Percentiles rank a stretch among this genome's conserved stretches.
Evolutionary conservation across 108 stramenopile genomes (phyloP).

Genomic region (Conticribra guillardii): DNA sequence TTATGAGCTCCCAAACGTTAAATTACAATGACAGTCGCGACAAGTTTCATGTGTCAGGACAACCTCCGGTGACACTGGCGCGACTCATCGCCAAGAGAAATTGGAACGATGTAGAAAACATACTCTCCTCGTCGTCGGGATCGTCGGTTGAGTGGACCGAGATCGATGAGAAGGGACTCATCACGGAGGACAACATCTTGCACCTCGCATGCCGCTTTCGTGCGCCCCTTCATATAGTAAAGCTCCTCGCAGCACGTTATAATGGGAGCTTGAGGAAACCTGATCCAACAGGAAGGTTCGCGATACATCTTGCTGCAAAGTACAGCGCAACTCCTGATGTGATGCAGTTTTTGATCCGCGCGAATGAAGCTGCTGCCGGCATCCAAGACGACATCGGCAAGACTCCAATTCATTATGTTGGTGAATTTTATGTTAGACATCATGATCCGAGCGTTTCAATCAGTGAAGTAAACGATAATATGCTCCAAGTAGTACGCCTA

Average conservation of each 20-base stretch:
- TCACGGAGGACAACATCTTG: constrained; percentile 29
- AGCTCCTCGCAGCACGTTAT: constrained; percentile 24
- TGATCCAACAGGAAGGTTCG: constrained; percentile 36
- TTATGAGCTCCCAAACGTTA: not conserved
- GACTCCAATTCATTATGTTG: constrained; percentile 54
- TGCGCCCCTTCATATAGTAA: constrained; percentile 27
- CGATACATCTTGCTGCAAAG: constrained; percentile 47
- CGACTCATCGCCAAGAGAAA: constrained; percentile 21
- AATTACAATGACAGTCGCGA: not conserved
- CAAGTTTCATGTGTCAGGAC: not conserved
- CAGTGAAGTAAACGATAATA: constrained; percentile 16
- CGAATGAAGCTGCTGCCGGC: constrained; percentile 40
- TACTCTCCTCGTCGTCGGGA: constrained; percentile 6
- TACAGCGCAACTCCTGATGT: constrained; percentile 45
- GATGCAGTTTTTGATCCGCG: constrained; percentile 27
- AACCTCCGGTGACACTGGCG: constrained; percentile 14
- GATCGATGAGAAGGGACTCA: constrained; percentile 25
- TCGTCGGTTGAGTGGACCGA: constrained; percentile 21
- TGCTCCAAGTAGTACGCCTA: constrained; percentile 41
- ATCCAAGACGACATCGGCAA: constrained; percentile 43
- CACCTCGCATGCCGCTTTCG: constrained; percentile 38
- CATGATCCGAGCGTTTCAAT: constrained; percentile 5
- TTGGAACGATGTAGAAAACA: constrained; percentile 32
- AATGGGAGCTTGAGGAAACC: constrained; percentile 27
- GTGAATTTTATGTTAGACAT: constrained; percentile 34